Base-by-base conservation (phyloP, 495 filamentous ascomycete genomes). In the Hypoxylon intermedium region DNA sequence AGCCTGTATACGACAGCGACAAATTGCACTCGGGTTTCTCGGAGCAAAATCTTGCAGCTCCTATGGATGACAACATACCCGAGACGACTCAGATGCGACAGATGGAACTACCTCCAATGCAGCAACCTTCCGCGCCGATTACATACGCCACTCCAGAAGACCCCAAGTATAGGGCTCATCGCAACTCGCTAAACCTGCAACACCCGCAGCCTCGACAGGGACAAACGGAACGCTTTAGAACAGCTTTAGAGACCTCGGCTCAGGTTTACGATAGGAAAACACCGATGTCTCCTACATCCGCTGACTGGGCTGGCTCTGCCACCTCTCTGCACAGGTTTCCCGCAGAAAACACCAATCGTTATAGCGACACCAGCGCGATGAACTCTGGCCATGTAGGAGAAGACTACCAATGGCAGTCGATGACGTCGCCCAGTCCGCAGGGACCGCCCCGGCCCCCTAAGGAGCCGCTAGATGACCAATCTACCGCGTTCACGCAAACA, bases 201-300 rank as follows among this genome's bases (percentile, higher is more conserved):
- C 93, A 97, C 74, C 93, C 93, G 12, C 93, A 97, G 69, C 93
- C 93, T 21, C 85, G 90, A 11, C 89, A 84, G 50, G 91, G 91
- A 0, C 88, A 91, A 21, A 92, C 91, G 7, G 86, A 87, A 55
- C 88, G 89, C 21, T 92, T 92, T 71, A 89, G 93, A 69, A 85
- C 83, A 6, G 85, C 88, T 4, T 81, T 96, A 3, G 93, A 97
- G 71, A 85, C 81, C 5, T 85, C 92, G 67, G 93, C 92, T 7
- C 83, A 89, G 45, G 81, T 85, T 13, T 95, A 83, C 66, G 83
- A 82, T 23, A n/a, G n/a, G n/a, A n/a, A n/a, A n/a, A 76, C 78
- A 1, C 83, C 89, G 6, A 80, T 82, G 64, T 87, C 88, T 20
- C 90, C 89, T 1, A 82, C 78, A 50, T 89, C 88, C 0, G 85